Evolutionary conservation across 1,284 basidiomycete species (phyloP), one percentile per base, ranked within the genome.

Genomic region (Tilletiaria anomala): DNA sequence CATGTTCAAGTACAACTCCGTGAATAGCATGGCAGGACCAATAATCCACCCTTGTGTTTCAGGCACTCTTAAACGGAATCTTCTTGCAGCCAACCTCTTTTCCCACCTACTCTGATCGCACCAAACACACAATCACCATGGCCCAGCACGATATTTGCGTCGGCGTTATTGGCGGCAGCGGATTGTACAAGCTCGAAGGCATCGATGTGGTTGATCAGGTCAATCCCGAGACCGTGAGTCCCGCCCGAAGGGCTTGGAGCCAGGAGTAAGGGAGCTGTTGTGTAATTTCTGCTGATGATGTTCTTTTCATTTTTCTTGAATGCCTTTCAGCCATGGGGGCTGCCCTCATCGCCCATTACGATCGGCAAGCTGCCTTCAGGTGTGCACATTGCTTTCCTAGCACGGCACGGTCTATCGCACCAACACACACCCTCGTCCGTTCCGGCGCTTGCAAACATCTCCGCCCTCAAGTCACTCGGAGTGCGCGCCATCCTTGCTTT

Each of bases 391-490:
- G 93, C 91, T 32, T 96, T 97, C 72, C 72, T 97, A 40, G 82
- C 91, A 0, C 78, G 91, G 10, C 91, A 96, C 66, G 89, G 89
- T 14, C 63, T 71, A 15, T 73, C 76, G 2, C 91, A 97, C 71
- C 75, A 72, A 48, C 47, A 58, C 21, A 29, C 60, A 4, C 63
- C 63, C 0, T 54, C 51, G 22, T 38, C 45, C 23, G 63, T 65
- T 5, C 87, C 87, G 31, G 71, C 74, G 2, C 78, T 84, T 39
- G 91, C 89, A 51, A 96, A 97, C 74, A 89, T 96, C 63, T 83
- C 89, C 12, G 89, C 89, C 0, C 75, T 96, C 55, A 96, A 96
- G 71, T 79, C 78, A 39, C 74, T 97, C 50, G 91, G 91, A 39
- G 83, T 87, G 12, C 77, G 80, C 48, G 82, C 80, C 32, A 78